These are phyloP conservation scores for Penicillium paradoxum DNA, from an alignment of 495 filamentous ascomycete genomes.

Conservation along the genomic window DNA sequence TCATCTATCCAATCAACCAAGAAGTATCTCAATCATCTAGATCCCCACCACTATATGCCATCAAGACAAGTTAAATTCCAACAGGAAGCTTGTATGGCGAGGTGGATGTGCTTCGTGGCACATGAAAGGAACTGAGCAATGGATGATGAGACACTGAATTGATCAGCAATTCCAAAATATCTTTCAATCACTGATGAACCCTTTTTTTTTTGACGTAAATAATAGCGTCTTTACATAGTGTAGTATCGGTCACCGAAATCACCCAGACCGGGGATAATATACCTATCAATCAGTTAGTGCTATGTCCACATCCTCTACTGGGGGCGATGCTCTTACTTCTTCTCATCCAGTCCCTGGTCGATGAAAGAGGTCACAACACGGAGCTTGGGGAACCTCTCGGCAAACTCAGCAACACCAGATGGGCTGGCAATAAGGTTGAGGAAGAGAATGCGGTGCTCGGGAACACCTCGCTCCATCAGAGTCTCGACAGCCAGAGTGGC, in stretches of 20 bases:
- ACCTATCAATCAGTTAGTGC: slow-evolving; percentile 51
- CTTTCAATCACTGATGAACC: not conserved
- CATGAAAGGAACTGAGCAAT: not conserved
- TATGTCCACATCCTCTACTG: not conserved
- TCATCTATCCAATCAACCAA: not conserved
- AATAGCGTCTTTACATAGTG: slow-evolving; percentile 56
- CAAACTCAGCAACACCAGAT: slow-evolving; percentile 84
- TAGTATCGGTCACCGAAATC: slow-evolving; percentile 98
- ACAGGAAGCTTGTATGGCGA: not conserved
- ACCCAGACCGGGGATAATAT: slow-evolving; percentile 91
- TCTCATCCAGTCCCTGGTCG: slow-evolving; percentile 89
- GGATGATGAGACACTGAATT: not conserved
- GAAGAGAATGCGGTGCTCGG: slow-evolving; percentile 92
- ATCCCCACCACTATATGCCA: not conserved
- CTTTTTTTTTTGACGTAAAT: not conserved
- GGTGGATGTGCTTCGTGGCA: not conserved
- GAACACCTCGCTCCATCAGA: slow-evolving; percentile 80
- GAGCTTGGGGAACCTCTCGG: slow-evolving; percentile 84
- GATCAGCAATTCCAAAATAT: not conserved
- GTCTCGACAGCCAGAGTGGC: slow-evolving; percentile 96
- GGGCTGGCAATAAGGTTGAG: slow-evolving; percentile 95
- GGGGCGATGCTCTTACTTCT: slow-evolving; percentile 64
- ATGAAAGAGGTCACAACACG: slow-evolving; percentile 95
- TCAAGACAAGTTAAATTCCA: not conserved
- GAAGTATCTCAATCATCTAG: slow-evolving; percentile 1